Conservation (phyloP, 768 basidiomycete genomes). For the Hygrophoropsis aurantiaca region DNA sequence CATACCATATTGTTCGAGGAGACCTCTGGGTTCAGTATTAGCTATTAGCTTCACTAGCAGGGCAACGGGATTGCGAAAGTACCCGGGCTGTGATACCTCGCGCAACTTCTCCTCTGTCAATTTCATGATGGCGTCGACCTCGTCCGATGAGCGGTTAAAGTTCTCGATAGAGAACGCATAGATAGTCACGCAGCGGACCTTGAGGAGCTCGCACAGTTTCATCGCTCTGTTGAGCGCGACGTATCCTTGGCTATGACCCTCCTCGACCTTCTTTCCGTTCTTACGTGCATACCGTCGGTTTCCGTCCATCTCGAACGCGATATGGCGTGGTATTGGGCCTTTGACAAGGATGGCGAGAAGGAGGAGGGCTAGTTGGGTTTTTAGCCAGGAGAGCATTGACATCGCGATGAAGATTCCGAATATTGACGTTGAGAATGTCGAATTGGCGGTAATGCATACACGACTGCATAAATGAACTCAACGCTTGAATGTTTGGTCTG, state of each 20-base stretch:
- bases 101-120: conserved; percentile 75
- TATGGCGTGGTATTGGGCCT: conserved; percentile 86
- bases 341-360: conserved; percentile 69
- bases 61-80: conserved; percentile 21
- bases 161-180: conserved; percentile 99
- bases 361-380: conserved; percentile 33
- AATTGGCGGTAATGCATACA: too few relatives aligned
- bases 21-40: conserved; percentile 49
- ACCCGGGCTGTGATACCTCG: conserved; percentile 84
- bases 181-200: conserved; percentile 82
- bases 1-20: conserved; percentile 81
- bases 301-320: conserved; percentile 98
- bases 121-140: conserved; percentile 87
- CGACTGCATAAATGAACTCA: too few relatives aligned
- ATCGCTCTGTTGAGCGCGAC: conserved; percentile 77
- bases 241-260: conserved; percentile 89
- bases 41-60: neutral
- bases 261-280: conserved; percentile 57
- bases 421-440: too few relatives aligned
- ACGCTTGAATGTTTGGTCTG: too few relatives aligned
- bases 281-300: conserved; percentile 87
- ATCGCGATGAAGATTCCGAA: too few relatives aligned
- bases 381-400: conserved; percentile 13
- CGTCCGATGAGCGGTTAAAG: conserved; percentile 83
- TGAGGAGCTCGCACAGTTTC: conserved; percentile 80